Evolutionary conservation across 2,329 filamentous ascomycete species (phyloP), one percentile per base, ranked within the genome.

Genomic region (Diaporthe sp.): DNA sequence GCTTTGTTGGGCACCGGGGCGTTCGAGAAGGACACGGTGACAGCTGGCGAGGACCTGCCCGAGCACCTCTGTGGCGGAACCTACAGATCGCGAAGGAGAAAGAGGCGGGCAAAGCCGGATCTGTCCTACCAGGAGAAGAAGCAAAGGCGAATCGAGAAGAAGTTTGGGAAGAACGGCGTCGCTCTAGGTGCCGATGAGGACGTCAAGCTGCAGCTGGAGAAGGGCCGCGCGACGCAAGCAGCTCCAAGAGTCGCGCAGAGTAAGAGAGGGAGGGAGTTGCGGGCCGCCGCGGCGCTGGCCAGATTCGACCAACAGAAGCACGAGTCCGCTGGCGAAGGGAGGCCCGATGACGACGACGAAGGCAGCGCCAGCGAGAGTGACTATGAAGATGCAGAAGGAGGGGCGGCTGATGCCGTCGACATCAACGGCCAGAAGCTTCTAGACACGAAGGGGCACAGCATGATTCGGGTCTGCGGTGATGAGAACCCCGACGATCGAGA

Each of bases 61-160:
- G 90, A 94, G 80, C 92, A 95, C 81, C 85, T 97, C 1, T 98
- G 95, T 79, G 95, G 95, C 77, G 95, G 95, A 2, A 95, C 94
- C 4, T 98, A 93, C 81, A 87, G 90, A 65, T 91, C 92, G 1
- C 84, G 86, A 39, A 51, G 65, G 55, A 87, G 90, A 74, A 92
- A 91, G 81, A 86, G 89, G 72, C 89, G 89, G 79, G 85, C 81
- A 2, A 88, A 89, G 79, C 85, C 87, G 39, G 84, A 86, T 59
- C 79, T 92, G 42, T 91, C 89, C 8, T 95, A 95, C 82, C 91
- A 92, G 61, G 94, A 96, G 84, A 89, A 89, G 79, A 93, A 95
- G 82, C 92, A 95, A 81, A 88, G 91, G 77, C 88, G 92, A 72
- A 95, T 95, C 61, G 84, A 91, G 78, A 95, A 90, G 83, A 96